Base-by-base conservation (phyloP, 2,329 filamentous ascomycete genomes). In the Neonectria punicea region DNA sequence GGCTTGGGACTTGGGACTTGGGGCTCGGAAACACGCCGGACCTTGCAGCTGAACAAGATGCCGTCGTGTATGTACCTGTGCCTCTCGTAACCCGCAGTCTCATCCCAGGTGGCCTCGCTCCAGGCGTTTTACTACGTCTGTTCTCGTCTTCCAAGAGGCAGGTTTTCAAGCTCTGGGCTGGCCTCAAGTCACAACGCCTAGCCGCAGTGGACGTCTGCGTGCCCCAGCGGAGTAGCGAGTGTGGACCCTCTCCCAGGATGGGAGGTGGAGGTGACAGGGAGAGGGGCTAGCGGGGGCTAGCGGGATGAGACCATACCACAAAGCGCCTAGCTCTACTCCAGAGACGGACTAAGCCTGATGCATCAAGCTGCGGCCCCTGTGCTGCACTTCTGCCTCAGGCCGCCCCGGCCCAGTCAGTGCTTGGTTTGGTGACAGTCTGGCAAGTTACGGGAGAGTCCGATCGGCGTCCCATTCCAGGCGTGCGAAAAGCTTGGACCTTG, bases 341-440 rank as follows among this genome's bases (percentile, higher is more conserved):
- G 34, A 58, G 22, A 46, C 1, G 20, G 30, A 41, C 69, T 70
- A 73, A 59, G 2, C 69, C 54, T 16, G 41, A 63, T 64, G 53
- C 61, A 62, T 54, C 49, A 13, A 44, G 51, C 56, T 70, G 71
- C 63, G 64, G 67, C 63, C 59, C 34, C 49, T 34, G 34, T 58
- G 44, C 18, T 66, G 46, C 51, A 41, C 36, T 53, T 46, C 55
- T 70, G 68, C 68, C 70, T 72, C 61, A 72, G 68, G 67, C 58
- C 7, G 41, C 51, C 30, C 62, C 50, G 41, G 51, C 66, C 44
- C 56, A 63, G 53, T 14, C 41, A 44, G 32, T 44, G 65, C 46
- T 39, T 43, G 39, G 25, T 55, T 5, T 22, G 22, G 22, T 22
- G n/a, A 34, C 46, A 18, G 16, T 32, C n/a, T 10, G n/a, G 49